Percentiles rank a stretch among this genome's conserved stretches.
phyloP scores from a whole-genome alignment of 768 basidiomycete genomes.

The Tephrocybe sp. region DNA sequence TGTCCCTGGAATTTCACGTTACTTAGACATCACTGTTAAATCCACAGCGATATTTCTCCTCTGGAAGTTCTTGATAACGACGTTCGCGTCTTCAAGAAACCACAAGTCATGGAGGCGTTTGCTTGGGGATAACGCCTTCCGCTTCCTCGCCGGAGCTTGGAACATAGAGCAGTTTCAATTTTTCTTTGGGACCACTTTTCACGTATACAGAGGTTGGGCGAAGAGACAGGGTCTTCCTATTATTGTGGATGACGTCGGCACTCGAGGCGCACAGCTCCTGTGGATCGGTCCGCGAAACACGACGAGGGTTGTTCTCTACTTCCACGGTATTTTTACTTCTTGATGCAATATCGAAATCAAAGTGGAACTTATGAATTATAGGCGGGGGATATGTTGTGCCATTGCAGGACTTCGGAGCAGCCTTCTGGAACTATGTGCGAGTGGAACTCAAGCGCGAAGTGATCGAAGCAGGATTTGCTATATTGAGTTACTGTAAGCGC shows the following conservation, averaged over 20 bases:
- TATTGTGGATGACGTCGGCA: slow-evolving; percentile 27
- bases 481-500: slow-evolving; percentile 22
- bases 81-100: slow-evolving; percentile 15
- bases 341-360: no score
- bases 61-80: slow-evolving; percentile 17
- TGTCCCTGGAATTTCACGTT: no score
- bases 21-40: neutral
- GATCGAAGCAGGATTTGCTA: slow-evolving; percentile 19
- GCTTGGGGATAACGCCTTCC: slow-evolving; percentile 16
- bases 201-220: slow-evolving; percentile 24
- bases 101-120: slow-evolving; percentile 23
- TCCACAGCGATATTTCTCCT: slow-evolving; percentile 15
- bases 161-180: slow-evolving; percentile 24
- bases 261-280: slow-evolving; percentile 23
- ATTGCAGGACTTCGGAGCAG: slow-evolving; percentile 15
- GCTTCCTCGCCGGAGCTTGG: slow-evolving; percentile 7
- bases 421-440: slow-evolving; percentile 26
- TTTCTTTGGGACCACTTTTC: slow-evolving; percentile 17
- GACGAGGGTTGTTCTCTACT: slow-evolving; percentile 29
- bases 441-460: slow-evolving; percentile 8
- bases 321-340: slow-evolving; percentile 25
- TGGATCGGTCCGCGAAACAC: slow-evolving; percentile 33
- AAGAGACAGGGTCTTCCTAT: slow-evolving; percentile 19
- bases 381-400: slow-evolving; percentile 30
- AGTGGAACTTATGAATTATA: no score